Percentiles rank a stretch among this genome's conserved stretches.
phyloP scores from a whole-genome alignment of 129 eudicot genomes.

The Pseudognaphalium luteoalbum region DNA sequence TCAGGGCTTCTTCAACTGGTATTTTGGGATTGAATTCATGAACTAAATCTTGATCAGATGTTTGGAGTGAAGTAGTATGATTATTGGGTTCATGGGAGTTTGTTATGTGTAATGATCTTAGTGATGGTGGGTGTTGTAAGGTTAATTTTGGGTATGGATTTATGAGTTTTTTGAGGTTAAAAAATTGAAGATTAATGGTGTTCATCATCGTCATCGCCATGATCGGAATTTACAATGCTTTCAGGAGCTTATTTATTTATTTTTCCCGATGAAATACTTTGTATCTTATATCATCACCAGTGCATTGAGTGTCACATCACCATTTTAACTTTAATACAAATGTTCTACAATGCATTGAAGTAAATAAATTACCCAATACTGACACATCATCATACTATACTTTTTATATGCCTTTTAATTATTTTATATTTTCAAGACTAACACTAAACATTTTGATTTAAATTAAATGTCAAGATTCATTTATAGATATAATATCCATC shows the following conservation, averaged over 20 bases:
- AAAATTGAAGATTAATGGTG: constrained; percentile 25
- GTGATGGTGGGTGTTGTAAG: constrained; percentile 16
- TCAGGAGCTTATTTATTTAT: background rate
- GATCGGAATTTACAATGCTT: constrained; percentile 21
- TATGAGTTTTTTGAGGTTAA: constrained; percentile 19
- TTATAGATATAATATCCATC: too few relatives aligned
- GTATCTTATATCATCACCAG: too few relatives aligned
- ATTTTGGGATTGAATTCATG: constrained; percentile 68
- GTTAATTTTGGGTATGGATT: constrained; percentile 30
- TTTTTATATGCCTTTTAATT: too few relatives aligned
- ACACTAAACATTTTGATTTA: too few relatives aligned
- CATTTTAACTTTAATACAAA: too few relatives aligned
- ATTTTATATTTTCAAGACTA: too few relatives aligned
- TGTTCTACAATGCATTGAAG: too few relatives aligned
- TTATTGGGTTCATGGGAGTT: constrained; percentile 37
- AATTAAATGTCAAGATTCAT: too few relatives aligned
- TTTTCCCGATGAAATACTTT: too few relatives aligned
- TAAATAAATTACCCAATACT: too few relatives aligned
- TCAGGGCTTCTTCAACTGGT: constrained; percentile 73
- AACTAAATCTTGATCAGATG: constrained; percentile 22
- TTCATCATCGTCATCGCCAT: constrained; percentile 17
- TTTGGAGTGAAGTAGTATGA: background rate
- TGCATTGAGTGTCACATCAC: too few relatives aligned
- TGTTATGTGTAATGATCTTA: constrained; percentile 7
- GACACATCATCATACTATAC: too few relatives aligned